Percentiles rank a stretch among this genome's conserved stretches.
phyloP scores from a whole-genome alignment of 768 basidiomycete genomes.

The Pisolithus tinctorius region DNA sequence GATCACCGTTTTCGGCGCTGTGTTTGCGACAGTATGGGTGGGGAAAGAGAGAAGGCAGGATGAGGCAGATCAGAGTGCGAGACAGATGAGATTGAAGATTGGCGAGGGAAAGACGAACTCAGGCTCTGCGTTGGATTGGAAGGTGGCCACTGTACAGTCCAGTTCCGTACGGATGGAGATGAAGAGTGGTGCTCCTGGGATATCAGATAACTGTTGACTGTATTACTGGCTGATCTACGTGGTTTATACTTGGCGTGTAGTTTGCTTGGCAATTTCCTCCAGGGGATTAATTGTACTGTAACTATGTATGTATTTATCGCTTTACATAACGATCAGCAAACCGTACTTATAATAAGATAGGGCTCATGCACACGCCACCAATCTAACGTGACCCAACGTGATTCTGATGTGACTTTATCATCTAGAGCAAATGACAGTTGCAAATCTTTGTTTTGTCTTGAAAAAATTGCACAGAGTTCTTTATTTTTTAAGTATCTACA shows the following conservation, averaged over 20 bases:
- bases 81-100: neutral
- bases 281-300: neutral
- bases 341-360: no score
- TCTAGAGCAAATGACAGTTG: no score
- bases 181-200: no score
- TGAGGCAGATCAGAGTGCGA: neutral
- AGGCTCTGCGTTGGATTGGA: neutral
- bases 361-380: no score
- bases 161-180: no score
- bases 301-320: neutral
- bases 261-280: neutral
- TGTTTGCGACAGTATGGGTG: conserved; percentile 28
- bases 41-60: neutral
- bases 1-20: conserved; percentile 27
- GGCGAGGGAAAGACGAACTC: neutral
- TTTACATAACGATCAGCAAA: no score
- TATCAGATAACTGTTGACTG: no score
- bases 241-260: neutral
- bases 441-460: no score
- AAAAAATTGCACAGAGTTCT: no score
- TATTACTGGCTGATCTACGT: neutral
- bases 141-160: neutral
- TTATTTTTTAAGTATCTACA: no score
- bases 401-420: no score
- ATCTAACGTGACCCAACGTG: no score